Percentiles rank a stretch among this genome's conserved stretches.
Conservation (phyloP, 2,329 filamentous ascomycete species). For the Aureobasidium sp. region DNA sequence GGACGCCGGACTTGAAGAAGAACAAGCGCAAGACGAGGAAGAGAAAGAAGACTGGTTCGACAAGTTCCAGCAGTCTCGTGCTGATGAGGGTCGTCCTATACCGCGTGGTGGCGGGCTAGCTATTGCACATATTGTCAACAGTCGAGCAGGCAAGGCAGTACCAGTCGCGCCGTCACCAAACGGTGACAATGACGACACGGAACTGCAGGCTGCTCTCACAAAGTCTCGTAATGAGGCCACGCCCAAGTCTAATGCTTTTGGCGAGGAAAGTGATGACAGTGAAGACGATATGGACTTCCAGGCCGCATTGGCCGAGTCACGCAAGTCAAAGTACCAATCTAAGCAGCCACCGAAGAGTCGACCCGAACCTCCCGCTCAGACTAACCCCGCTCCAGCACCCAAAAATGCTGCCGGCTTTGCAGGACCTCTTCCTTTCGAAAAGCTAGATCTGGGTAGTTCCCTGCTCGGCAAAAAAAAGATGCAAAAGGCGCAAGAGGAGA, state of each 20-base stretch:
- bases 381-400: conserved; percentile 17
- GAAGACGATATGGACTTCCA: conserved; percentile 74
- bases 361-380: not conserved
- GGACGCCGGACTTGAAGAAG: conserved; percentile 40
- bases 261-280: conserved; percentile 48
- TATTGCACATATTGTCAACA: conserved; percentile 69
- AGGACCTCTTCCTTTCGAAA: conserved; percentile 86
- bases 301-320: conserved; percentile 65
- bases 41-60: conserved; percentile 45
- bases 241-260: conserved; percentile 20
- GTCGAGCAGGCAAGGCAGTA: conserved; percentile 58
- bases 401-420: conserved; percentile 47
- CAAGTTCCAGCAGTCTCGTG: conserved; percentile 40
- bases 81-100: conserved; percentile 37
- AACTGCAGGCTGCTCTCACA: not conserved
- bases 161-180: conserved; percentile 20
- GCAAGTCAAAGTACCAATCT: conserved; percentile 34
- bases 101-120: conserved; percentile 45
- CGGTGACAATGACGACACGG: not conserved
- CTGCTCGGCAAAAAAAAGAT: conserved; percentile 46
- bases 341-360: conserved; percentile 18
- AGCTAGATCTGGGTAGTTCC: conserved; percentile 61
- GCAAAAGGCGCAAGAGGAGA: conserved; percentile 46
- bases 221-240: conserved; percentile 5
- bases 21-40: conserved; percentile 28